Conservation (phyloP, 371 early-diverging fungal species). For the Haplosporangium sp. region DNA sequence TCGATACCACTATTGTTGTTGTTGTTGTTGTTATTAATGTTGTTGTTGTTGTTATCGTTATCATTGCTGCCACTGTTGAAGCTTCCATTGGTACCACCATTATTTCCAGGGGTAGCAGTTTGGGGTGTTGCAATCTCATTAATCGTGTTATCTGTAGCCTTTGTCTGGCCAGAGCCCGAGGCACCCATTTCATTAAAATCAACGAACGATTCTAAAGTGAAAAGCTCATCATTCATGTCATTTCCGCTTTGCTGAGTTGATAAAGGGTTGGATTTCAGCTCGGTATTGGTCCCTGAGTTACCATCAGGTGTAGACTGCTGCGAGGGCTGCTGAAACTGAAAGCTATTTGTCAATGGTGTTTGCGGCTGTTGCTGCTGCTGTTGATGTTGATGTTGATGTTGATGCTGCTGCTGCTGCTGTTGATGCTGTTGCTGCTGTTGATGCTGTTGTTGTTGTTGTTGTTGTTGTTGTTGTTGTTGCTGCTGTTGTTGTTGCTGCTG, state of each 20-base stretch:
- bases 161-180: conserved; percentile 26
- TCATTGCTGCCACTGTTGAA: conserved; percentile 9
- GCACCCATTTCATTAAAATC: conserved; percentile 44
- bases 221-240: conserved; percentile 46
- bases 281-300: conserved; percentile 12
- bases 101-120: conserved; percentile 9
- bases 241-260: conserved; percentile 7
- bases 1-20: conserved; percentile 14
- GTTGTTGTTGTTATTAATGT: not conserved
- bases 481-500: conserved; percentile 32
- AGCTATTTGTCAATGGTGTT: conserved; percentile 28
- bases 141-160: conserved; percentile 15
- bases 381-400: conserved; percentile 22
- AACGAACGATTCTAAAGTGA: conserved; percentile 46
- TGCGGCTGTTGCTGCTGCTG: conserved; percentile 27
- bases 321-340: conserved; percentile 37
- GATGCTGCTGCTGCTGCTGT: conserved; percentile 34
- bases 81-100: not conserved
- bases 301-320: conserved; percentile 17
- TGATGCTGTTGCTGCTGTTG: conserved; percentile 30
- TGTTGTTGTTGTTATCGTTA: conserved; percentile 8
- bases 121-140: not conserved
- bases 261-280: conserved; percentile 8
- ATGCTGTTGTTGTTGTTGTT: conserved; percentile 30
- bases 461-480: conserved; percentile 23